These are phyloP conservation scores for Sarocladium kiliense DNA, from an alignment of 2,329 filamentous ascomycete genomes.

Conservation along the genomic window DNA sequence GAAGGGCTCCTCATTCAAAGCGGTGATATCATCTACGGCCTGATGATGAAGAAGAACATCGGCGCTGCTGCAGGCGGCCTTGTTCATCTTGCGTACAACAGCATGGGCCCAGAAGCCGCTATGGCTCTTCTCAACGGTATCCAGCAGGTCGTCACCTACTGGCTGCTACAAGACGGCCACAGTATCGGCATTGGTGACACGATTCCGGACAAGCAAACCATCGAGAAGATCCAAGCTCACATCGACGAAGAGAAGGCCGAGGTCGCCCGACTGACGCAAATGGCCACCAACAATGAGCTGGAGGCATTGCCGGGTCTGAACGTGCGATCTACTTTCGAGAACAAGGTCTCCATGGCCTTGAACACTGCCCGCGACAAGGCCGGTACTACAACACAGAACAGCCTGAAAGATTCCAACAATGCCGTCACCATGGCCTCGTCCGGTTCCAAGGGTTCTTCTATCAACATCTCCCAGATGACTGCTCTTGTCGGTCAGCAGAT, in stretches of 20 bases:
- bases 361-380: slow-evolving; percentile 96
- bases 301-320: slow-evolving; percentile 98
- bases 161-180: slow-evolving; percentile 93
- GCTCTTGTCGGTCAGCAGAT: slow-evolving; percentile 97
- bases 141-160: slow-evolving; percentile 93
- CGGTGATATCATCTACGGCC: slow-evolving; percentile 84
- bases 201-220: slow-evolving; percentile 82
- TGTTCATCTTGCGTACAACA: slow-evolving; percentile 94
- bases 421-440: slow-evolving; percentile 94
- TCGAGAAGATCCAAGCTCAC: slow-evolving; percentile 75
- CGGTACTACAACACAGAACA: slow-evolving; percentile 85
- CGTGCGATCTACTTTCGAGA: slow-evolving; percentile 96
- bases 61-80: slow-evolving; percentile 88
- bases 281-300: slow-evolving; percentile 79
- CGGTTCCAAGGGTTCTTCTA: slow-evolving; percentile 96
- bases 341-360: slow-evolving; percentile 87
- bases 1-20: slow-evolving; percentile 77
- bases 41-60: slow-evolving; percentile 89
- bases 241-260: slow-evolving; percentile 78
- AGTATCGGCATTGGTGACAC: slow-evolving; percentile 99
- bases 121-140: slow-evolving; percentile 95
- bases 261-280: slow-evolving; percentile 68
- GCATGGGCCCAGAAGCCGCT: slow-evolving; percentile 77
- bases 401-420: slow-evolving; percentile 93
- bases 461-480: slow-evolving; percentile 99